Percentiles rank a stretch among this genome's conserved stretches.
Conservation (phyloP, 192 early-diverging fungal genomes). For the Dispira parvispora region DNA sequence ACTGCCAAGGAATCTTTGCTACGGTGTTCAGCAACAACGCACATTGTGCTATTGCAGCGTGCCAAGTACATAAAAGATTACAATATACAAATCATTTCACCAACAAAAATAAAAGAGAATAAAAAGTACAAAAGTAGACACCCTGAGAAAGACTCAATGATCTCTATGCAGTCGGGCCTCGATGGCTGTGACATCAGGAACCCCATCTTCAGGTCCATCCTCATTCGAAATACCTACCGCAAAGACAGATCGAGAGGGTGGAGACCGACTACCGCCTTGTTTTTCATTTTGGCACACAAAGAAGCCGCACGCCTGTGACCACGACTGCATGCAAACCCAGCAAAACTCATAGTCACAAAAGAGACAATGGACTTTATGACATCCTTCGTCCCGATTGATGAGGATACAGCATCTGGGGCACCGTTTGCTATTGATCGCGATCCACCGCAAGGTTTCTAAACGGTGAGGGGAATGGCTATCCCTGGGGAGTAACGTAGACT, state of each 20-base stretch:
- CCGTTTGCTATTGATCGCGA: background rate
- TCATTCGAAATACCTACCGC: background rate
- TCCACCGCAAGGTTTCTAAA: background rate
- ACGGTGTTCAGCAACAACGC: too few relatives aligned
- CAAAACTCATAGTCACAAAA: background rate
- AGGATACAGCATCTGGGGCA: background rate
- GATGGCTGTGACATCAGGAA: background rate
- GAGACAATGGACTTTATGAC: background rate
- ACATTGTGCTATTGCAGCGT: too few relatives aligned
- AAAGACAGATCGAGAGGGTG: too few relatives aligned
- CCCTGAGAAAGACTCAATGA: background rate
- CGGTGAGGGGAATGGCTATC: too few relatives aligned
- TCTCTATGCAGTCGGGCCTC: background rate
- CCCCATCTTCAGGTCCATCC: background rate
- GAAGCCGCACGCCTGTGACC: background rate
- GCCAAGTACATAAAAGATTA: too few relatives aligned
- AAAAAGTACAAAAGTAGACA: background rate
- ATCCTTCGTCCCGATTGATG: constrained; percentile 1
- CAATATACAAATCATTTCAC: too few relatives aligned
- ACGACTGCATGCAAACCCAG: background rate
- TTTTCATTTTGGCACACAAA: constrained; percentile 1
- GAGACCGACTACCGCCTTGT: background rate
- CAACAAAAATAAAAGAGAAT: background rate
- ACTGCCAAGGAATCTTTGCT: too few relatives aligned
- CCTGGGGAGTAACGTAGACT: too few relatives aligned